These are phyloP conservation scores for Dalbergia oliveri DNA, from an alignment of 306 rosid genomes.

Conservation along the genomic window DNA sequence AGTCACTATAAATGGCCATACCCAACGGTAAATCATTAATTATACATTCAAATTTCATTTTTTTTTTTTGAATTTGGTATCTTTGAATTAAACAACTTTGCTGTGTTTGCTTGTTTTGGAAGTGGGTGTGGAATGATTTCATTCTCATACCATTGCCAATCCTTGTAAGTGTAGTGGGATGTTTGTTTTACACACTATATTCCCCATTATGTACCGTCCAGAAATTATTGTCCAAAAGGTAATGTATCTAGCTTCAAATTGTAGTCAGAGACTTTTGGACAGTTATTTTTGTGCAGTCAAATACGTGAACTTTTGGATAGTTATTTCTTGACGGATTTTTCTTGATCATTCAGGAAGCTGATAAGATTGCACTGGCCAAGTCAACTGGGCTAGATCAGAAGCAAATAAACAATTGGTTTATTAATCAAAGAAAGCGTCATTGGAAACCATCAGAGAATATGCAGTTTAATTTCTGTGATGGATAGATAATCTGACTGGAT, in stretches of 20 bases:
- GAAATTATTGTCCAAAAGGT: too few species aligned
- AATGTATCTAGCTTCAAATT: too few species aligned
- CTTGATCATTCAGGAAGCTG: slow-evolving; percentile 66
- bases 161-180: too few species aligned
- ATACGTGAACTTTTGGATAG: too few species aligned
- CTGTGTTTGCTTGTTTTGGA: neutral
- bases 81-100: neutral
- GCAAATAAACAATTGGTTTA: slow-evolving; percentile 94
- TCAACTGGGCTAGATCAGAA: slow-evolving; percentile 86
- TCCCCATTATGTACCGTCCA: too few species aligned
- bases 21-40: slow-evolving; percentile 76
- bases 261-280: too few species aligned
- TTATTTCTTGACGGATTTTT: too few species aligned
- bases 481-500: slow-evolving; percentile 57
- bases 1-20: slow-evolving; percentile 93
- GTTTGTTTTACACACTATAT: too few species aligned
- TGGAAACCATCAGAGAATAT: slow-evolving; percentile 87
- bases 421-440: slow-evolving; percentile 85
- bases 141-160: neutral
- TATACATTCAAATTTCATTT: neutral
- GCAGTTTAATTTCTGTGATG: slow-evolving; percentile 62
- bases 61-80: neutral
- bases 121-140: neutral
- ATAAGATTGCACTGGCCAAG: slow-evolving; percentile 75
- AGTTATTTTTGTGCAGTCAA: too few species aligned